phyloP scores from a whole-genome alignment of 371 early-diverging fungal species.

The Mucor circinelloides region DNA sequence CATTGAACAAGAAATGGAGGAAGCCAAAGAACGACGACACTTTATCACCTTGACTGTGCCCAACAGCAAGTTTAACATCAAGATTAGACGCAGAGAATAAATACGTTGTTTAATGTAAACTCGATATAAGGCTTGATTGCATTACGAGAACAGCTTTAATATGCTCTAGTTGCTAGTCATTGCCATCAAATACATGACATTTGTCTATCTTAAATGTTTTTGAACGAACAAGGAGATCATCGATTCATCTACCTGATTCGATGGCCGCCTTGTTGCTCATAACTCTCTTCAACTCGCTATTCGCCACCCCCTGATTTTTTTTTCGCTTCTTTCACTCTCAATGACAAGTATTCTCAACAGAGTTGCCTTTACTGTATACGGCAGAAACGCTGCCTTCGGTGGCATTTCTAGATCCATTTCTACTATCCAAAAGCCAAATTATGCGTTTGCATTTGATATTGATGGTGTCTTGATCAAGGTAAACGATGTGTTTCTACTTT shows the following conservation, averaged over 20 bases:
- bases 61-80: conserved; percentile 30
- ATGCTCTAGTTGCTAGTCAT: too few species aligned
- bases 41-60: conserved; percentile 32
- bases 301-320: not conserved
- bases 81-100: conserved; percentile 20
- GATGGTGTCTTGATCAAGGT: conserved; percentile 83
- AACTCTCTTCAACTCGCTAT: not conserved
- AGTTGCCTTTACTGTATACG: not conserved
- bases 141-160: too few species aligned
- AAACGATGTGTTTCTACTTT: not conserved
- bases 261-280: not conserved
- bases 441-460: conserved; percentile 78
- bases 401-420: conserved; percentile 9
- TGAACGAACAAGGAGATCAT: not conserved
- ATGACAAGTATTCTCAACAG: not conserved
- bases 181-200: too few species aligned
- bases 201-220: too few species aligned
- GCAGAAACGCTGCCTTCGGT: not conserved
- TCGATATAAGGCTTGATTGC: too few species aligned
- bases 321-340: not conserved
- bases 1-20: conserved; percentile 28
- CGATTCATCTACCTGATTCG: not conserved
- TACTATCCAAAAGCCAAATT: conserved; percentile 31
- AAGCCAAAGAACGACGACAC: conserved; percentile 19
- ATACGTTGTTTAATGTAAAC: too few species aligned